Conservation (phyloP, 1,284 basidiomycete genomes). For the Laetiporus sulphureus region DNA sequence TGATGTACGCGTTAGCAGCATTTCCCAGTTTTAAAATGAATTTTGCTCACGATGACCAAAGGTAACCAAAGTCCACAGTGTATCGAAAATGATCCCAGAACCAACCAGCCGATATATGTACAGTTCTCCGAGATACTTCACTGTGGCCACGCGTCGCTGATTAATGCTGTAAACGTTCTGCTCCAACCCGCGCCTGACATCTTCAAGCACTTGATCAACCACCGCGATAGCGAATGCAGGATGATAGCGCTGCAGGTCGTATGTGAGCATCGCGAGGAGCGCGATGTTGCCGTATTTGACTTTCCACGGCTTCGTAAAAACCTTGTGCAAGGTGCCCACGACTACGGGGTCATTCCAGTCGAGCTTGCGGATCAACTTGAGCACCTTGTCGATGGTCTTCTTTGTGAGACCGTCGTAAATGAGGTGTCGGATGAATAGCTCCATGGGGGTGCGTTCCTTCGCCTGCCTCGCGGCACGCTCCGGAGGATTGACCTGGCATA, state of each 20-base stretch:
- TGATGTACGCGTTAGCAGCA: too few relatives aligned
- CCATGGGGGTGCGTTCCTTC: conserved; percentile 83
- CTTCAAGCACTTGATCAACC: conserved; percentile 92
- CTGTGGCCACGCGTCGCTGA: conserved; percentile 84
- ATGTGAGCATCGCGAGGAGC: conserved; percentile 89
- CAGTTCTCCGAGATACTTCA: conserved; percentile 94
- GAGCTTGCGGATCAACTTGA: conserved; percentile 88
- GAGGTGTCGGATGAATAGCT: conserved; percentile 90
- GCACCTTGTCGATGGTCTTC: conserved; percentile 88
- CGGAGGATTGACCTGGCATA: conserved; percentile 97
- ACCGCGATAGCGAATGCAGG: conserved; percentile 84
- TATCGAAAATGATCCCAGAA: conserved; percentile 88
- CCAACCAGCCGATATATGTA: conserved; percentile 96
- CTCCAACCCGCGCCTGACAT: conserved; percentile 86
- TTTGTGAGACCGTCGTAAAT: conserved; percentile 88
- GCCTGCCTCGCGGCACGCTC: conserved; percentile 83
- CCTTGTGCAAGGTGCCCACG: conserved; percentile 55
- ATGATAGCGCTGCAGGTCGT: conserved; percentile 90
- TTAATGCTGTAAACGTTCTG: conserved; percentile 94
- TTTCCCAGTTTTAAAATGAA: neutral
- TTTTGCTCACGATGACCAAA: conserved; percentile 87
- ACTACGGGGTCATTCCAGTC: conserved; percentile 84
- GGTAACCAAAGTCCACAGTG: conserved; percentile 91
- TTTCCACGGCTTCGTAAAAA: conserved; percentile 96
- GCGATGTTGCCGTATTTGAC: conserved; percentile 89